Percentiles rank a stretch among this genome's conserved stretches.
These are phyloP conservation scores for Daphne laureola DNA, from an alignment of 441 rosid genomes.

Conservation along the genomic window DNA sequence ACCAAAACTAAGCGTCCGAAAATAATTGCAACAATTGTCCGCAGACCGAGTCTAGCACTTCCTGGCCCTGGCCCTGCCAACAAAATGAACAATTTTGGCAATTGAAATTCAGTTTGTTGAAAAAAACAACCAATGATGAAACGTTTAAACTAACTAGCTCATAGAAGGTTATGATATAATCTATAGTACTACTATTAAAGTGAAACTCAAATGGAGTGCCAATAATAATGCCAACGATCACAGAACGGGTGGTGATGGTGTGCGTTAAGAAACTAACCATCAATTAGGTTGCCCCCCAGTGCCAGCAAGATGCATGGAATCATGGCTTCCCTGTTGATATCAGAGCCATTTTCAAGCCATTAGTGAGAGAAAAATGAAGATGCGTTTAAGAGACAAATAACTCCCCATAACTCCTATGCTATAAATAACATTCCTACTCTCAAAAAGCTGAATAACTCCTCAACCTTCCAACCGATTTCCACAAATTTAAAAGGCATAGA, in stretches of 20 bases:
- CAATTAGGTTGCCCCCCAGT: slow-evolving; percentile 94
- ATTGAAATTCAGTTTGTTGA: too few species aligned
- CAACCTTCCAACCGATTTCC: too few species aligned
- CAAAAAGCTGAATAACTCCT: too few species aligned
- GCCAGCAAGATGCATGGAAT: slow-evolving; percentile 95
- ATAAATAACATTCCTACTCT: too few species aligned
- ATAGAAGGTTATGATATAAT: too few species aligned
- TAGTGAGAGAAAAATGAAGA: slow-evolving; percentile 1
- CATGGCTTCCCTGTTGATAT: slow-evolving; percentile 80
- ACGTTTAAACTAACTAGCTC: too few species aligned
- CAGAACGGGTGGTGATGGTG: not conserved
- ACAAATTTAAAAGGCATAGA: too few species aligned
- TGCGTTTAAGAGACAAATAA: not conserved
- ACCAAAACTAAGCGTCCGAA: slow-evolving; percentile 70
- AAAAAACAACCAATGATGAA: too few species aligned
- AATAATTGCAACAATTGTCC: slow-evolving; percentile 79
- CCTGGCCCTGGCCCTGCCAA: slow-evolving; percentile 94
- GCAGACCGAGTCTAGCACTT: slow-evolving; percentile 82
- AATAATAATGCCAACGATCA: not conserved
- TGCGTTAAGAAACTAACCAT: slow-evolving; percentile 40
- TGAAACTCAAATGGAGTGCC: slow-evolving; percentile 1
- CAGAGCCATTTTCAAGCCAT: slow-evolving; percentile 11
- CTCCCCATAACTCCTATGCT: too few species aligned
- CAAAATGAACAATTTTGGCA: not conserved
- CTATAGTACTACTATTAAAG: not conserved